Percentiles rank a stretch among this genome's conserved stretches.
Conservation (phyloP, 1,284 basidiomycete species). For the Pyrrhoderma lamaoense region DNA sequence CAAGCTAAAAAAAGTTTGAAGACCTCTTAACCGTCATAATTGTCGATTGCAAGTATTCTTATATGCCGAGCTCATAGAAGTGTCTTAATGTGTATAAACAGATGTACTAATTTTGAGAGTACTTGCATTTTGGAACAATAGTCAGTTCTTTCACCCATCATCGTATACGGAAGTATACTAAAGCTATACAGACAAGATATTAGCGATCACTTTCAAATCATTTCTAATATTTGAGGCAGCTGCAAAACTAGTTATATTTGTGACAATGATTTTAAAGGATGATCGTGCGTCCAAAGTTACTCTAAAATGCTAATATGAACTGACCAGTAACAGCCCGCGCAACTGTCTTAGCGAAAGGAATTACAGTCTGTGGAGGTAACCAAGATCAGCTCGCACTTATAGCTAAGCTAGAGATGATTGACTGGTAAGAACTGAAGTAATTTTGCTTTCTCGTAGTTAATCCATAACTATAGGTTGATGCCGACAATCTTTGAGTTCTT, state of each 20-base stretch:
- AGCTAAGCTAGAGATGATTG: background rate
- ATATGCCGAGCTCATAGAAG: too few species aligned
- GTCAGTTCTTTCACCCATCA: background rate
- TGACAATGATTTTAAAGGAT: background rate
- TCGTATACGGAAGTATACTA: background rate
- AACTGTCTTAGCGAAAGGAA: background rate
- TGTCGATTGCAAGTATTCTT: too few species aligned
- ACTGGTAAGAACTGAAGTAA: background rate
- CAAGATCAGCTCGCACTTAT: background rate
- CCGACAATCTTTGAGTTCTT: constrained; percentile 4
- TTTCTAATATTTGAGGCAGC: background rate
- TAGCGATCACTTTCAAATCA: constrained; percentile 1
- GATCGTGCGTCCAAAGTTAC: too few species aligned
- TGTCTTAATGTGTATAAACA: background rate
- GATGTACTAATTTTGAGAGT: constrained; percentile 6
- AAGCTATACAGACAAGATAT: background rate
- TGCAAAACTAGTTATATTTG: background rate
- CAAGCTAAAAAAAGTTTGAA: background rate
- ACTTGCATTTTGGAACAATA: background rate
- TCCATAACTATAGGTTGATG: background rate
- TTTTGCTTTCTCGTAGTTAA: background rate
- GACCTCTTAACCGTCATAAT: too few species aligned
- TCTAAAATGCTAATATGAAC: too few species aligned
- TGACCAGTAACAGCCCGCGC: too few species aligned
- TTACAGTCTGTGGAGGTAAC: background rate